Percentiles rank a stretch among this genome's conserved stretches.
Evolutionary conservation across 2,329 filamentous ascomycete species (phyloP).

Genomic region (Monosporascus cannonballus): DNA sequence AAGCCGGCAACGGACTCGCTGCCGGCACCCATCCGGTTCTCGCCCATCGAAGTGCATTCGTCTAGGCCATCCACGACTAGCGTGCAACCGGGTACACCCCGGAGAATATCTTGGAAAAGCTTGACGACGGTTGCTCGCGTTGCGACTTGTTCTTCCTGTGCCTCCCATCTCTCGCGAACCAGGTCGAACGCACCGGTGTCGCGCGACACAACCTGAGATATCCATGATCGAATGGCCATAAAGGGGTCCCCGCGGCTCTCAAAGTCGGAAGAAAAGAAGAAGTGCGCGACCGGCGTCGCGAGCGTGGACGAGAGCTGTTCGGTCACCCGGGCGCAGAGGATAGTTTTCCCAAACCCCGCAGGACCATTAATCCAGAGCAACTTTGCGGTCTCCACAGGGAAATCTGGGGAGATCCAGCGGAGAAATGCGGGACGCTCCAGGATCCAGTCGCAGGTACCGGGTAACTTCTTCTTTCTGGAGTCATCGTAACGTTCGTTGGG

Average conservation of each 20-base stretch:
- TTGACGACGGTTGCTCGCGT: slow-evolving; percentile 9
- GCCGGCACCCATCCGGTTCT: neutral
- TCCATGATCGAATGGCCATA: slow-evolving; percentile 24
- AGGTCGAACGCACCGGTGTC: slow-evolving; percentile 9
- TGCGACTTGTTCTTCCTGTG: slow-evolving; percentile 2
- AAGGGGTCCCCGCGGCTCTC: slow-evolving; percentile 20
- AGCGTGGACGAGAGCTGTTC: slow-evolving; percentile 9
- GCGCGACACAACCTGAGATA: slow-evolving; percentile 13
- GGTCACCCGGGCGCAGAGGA: slow-evolving; percentile 24
- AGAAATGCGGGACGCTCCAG: slow-evolving; percentile 6
- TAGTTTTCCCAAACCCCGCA: slow-evolving; percentile 28
- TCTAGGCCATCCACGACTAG: slow-evolving; percentile 29
- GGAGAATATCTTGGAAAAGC: slow-evolving; percentile 13
- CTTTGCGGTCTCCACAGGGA: slow-evolving; percentile 1
- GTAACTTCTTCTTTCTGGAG: slow-evolving; percentile 10
- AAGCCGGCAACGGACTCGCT: slow-evolving; percentile 9
- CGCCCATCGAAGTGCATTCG: slow-evolving; percentile 18
- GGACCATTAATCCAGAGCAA: slow-evolving; percentile 27
- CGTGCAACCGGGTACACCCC: slow-evolving; percentile 7
- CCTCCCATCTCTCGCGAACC: neutral
- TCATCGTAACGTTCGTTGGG: slow-evolving; percentile 8
- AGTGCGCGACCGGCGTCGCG: slow-evolving; percentile 13
- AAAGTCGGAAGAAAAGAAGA: slow-evolving; percentile 26
- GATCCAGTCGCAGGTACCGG: slow-evolving; percentile 23
- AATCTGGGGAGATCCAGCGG: slow-evolving; percentile 12